Evolutionary conservation across 2,329 filamentous ascomycete species (phyloP), one percentile per base, ranked within the genome.

Genomic region (Cladobotryum protrusum): DNA sequence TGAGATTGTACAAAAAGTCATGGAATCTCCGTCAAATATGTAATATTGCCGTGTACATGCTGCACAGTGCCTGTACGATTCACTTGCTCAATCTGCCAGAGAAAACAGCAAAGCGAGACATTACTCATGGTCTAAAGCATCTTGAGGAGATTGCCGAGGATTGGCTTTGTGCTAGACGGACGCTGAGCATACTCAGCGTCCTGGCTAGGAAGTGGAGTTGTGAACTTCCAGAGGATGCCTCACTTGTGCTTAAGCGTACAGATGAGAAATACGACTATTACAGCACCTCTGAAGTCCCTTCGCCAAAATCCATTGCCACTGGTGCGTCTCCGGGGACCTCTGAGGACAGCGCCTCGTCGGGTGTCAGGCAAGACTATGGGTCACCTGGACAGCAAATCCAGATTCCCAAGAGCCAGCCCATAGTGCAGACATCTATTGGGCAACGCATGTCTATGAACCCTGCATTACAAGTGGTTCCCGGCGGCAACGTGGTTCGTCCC

Each of bases 41-140:
- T 70, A 97, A 97, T 62, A 89, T 97, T 59, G 91, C 87, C 3
- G 90, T 97, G 1, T 99, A 99, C 67, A 96, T 97, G 69, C 79
- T 87, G 0, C 92, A 97, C 66, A 93, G 89, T 4, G 91, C 93
- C 29, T 96, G 90, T 64, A 96, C 90, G 0, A 95, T 97, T 36
- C 93, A 97, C 61, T 73, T 99, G 17, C 81, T 99, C 34, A 96
- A 96, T 57, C 74, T 97, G 1, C 91, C 91, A 0, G 91, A 96
- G 59, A 96, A 93, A 70, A 93, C 88, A 29, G 89, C 93, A 4
- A 86, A 83, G 60, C 77, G 92, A 59, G 92, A 97, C 66, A 88
- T 99, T 39, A 86, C 88, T 4, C 91, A 96, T 59, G 90, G 92
- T 1, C 78, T 96, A 40, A 92, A 89, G 61, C 89, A 96, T 55